A percentile compares a stretch with the other conserved stretches of the same genome.
phyloP scores from a whole-genome alignment of 352 stramenopile genomes.

The Globisporangium cederbergense region DNA sequence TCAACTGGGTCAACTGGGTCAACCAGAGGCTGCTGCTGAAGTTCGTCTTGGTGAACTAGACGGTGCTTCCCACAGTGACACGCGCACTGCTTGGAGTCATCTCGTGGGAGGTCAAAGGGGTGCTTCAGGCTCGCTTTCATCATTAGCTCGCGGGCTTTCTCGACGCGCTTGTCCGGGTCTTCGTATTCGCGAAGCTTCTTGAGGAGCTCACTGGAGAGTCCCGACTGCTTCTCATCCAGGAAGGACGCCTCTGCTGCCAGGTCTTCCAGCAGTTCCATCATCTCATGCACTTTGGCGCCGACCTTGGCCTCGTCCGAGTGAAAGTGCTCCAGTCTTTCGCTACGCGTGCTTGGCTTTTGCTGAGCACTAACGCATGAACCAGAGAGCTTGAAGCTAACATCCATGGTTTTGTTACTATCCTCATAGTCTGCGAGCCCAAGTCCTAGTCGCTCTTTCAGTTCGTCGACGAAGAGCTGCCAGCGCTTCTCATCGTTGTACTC shows the following conservation, averaged over 20 bases:
- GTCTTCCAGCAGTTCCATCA: conserved; percentile 56
- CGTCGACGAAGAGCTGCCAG: conserved; percentile 43
- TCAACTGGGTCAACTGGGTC: background rate
- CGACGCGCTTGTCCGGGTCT: conserved; percentile 36
- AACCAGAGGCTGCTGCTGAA: background rate
- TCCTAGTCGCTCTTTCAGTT: conserved; percentile 40
- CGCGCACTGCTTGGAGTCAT: conserved; percentile 20
- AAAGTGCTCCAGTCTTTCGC: conserved; percentile 24
- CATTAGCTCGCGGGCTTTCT: conserved; percentile 47
- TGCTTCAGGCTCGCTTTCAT: conserved; percentile 6
- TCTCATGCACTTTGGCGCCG: conserved; percentile 41
- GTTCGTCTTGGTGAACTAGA: conserved; percentile 22
- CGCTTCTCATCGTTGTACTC: conserved; percentile 58
- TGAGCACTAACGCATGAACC: background rate
- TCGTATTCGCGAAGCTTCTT: conserved; percentile 37
- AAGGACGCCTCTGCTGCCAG: conserved; percentile 47
- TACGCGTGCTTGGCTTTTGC: background rate
- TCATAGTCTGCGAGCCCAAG: conserved; percentile 8
- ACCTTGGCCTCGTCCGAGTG: conserved; percentile 59
- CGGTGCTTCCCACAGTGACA: conserved; percentile 50
- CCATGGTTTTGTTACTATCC: conserved; percentile 1
- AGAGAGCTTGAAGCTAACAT: background rate
- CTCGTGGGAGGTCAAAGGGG: background rate
- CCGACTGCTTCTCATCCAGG: conserved; percentile 23
- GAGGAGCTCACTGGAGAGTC: conserved; percentile 21